These are phyloP conservation scores for Chytriomyces confervae DNA, from an alignment of 192 early-diverging fungal species.

Conservation along the genomic window DNA sequence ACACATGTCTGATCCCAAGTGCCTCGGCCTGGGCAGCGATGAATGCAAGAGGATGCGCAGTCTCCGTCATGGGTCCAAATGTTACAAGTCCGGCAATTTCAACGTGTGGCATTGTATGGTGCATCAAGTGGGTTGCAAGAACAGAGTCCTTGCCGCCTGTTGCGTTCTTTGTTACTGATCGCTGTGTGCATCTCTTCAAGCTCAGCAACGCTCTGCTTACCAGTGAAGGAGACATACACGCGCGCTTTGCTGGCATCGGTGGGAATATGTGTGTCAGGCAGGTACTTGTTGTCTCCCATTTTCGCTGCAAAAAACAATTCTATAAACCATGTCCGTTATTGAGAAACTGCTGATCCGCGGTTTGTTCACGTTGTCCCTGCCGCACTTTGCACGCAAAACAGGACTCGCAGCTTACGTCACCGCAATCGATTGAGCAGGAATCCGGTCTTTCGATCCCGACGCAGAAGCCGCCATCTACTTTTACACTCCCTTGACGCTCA, in stretches of 20 bases:
- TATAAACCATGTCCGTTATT: constrained; percentile 15
- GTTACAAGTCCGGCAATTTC: constrained; percentile 12
- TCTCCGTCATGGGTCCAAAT: not conserved
- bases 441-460: constrained; percentile 78
- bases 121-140: not conserved
- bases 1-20: not conserved
- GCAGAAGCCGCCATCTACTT: constrained; percentile 77
- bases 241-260: too few species aligned
- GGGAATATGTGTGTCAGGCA: too few species aligned
- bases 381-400: not conserved
- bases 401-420: not conserved
- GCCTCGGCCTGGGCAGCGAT: constrained; percentile 16
- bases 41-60: constrained; percentile 23
- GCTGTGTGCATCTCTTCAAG: too few species aligned
- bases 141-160: constrained; percentile 28
- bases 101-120: not conserved
- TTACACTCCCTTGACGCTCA: constrained; percentile 89
- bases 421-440: constrained; percentile 53
- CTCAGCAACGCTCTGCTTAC: too few species aligned
- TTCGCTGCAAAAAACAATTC: too few species aligned
- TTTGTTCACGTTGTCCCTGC: not conserved
- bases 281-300: too few species aligned
- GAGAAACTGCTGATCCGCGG: constrained; percentile 50
- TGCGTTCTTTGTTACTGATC: too few species aligned
- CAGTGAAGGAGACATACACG: too few species aligned